Evolutionary conservation across 345 rosid species (phyloP).

Genomic region (Corymbia maculata): DNA sequence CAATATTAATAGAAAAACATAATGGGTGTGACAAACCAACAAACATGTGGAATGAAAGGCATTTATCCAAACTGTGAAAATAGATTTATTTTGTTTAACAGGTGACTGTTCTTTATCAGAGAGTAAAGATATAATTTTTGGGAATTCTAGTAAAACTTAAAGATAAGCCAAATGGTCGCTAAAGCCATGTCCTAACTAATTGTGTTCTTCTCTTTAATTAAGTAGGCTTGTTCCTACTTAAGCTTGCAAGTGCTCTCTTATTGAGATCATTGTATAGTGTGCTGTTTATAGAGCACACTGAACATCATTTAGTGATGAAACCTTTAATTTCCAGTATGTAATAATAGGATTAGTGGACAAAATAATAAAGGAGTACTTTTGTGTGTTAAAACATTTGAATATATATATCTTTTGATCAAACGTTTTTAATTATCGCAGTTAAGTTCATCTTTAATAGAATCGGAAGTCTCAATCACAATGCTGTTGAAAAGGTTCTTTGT

Average conservation of each 20-base stretch:
- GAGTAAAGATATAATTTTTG: neutral
- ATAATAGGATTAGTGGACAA: neutral
- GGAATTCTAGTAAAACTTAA: neutral
- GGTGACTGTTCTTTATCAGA: neutral
- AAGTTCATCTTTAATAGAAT: conserved; percentile 48
- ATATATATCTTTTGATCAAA: neutral
- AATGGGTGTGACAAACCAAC: neutral
- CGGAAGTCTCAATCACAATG: conserved; percentile 9
- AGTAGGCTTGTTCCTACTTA: neutral
- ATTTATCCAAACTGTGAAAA: neutral
- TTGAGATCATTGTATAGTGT: neutral
- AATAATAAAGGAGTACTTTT: neutral
- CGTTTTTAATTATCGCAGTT: conserved; percentile 45
- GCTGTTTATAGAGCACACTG: neutral
- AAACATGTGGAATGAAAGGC: neutral
- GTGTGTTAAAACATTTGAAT: neutral
- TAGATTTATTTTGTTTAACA: neutral
- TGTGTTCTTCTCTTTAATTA: neutral
- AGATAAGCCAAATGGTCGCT: neutral
- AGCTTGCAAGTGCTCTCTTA: neutral
- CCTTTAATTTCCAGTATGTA: neutral
- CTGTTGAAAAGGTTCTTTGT: conserved; percentile 14
- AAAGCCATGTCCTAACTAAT: neutral
- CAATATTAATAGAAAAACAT: neutral
- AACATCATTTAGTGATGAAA: neutral